Evolutionary conservation across 75 land plant species (phyloP).

Genomic region (Larix kaempferi): DNA sequence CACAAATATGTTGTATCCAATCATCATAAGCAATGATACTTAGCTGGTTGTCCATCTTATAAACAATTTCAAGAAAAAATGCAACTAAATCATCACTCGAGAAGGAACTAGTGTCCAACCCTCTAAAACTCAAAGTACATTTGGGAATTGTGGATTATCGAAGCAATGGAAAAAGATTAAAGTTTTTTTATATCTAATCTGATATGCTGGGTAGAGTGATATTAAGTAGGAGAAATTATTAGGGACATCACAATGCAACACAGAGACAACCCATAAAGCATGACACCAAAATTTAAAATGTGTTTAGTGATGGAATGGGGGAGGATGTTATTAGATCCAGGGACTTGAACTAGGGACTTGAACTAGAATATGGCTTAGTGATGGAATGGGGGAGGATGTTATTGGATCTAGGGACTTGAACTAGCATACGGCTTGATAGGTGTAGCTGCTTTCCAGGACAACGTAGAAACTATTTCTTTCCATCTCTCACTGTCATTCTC

Average conservation of each 20-base stretch:
- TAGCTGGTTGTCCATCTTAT: neutral
- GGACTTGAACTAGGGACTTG: neutral
- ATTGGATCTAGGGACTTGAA: neutral
- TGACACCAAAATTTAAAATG: neutral
- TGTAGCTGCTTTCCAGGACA: conserved; percentile 86
- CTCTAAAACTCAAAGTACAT: neutral
- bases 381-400: neutral
- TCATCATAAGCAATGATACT: neutral
- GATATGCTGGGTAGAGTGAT: neutral
- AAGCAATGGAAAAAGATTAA: no score
- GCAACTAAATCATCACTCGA: neutral
- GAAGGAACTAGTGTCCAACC: neutral
- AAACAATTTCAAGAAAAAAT: neutral
- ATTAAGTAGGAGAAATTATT: neutral
- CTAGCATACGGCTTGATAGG: conserved; percentile 64
- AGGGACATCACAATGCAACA: neutral
- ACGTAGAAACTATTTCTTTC: conserved; percentile 69
- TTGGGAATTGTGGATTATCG: neutral
- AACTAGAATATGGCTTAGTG: no score
- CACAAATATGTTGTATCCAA: neutral
- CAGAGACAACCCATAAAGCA: neutral
- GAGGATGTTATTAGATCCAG: neutral
- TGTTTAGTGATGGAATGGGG: neutral
- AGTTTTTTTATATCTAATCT: no score
- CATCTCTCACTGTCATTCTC: conserved; percentile 54